Conservation (phyloP, 2,329 filamentous ascomycete genomes). For the Zymoseptoria tritici region DNA sequence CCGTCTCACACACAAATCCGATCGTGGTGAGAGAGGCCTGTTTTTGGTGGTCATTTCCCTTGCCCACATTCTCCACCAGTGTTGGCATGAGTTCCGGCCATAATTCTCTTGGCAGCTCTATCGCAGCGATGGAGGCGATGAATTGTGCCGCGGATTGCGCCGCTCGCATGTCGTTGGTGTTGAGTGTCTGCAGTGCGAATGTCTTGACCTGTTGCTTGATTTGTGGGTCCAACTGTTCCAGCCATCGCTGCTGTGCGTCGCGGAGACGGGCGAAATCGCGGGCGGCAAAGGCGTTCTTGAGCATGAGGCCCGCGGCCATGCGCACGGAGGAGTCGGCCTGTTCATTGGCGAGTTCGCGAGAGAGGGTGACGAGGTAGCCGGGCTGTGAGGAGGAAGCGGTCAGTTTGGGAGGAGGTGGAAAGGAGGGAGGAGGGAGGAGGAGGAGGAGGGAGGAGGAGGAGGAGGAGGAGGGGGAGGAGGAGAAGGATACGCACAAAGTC, state of each 20-base stretch:
- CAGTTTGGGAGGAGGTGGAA: conserved; percentile 1
- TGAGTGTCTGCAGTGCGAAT: conserved; percentile 79
- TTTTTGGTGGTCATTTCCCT: conserved; percentile 80
- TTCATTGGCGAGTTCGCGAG: conserved; percentile 90
- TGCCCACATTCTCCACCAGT: conserved; percentile 87
- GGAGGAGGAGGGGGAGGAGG: not conserved
- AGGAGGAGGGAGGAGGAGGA: not conserved
- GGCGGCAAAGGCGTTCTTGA: conserved; percentile 97
- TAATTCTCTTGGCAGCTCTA: conserved; percentile 87
- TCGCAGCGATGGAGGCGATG: conserved; percentile 86
- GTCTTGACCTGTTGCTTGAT: conserved; percentile 86
- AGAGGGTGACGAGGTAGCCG: conserved; percentile 85
- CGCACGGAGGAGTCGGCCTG: conserved; percentile 73
- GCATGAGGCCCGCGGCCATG: conserved; percentile 86
- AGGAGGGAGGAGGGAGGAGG: not conserved
- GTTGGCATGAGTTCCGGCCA: conserved; percentile 87
- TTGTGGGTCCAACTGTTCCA: conserved; percentile 69
- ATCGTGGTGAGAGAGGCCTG: conserved; percentile 93
- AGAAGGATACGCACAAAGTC: conserved; percentile 70
- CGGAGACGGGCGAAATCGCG: conserved; percentile 81
- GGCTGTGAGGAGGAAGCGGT: conserved; percentile 50
- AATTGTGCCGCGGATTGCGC: conserved; percentile 90
- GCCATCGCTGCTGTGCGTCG: conserved; percentile 90
- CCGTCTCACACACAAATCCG: conserved; percentile 95
- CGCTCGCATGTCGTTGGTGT: conserved; percentile 70